Conservation (phyloP, 2,329 filamentous ascomycete species). For the Alternaria sp. region DNA sequence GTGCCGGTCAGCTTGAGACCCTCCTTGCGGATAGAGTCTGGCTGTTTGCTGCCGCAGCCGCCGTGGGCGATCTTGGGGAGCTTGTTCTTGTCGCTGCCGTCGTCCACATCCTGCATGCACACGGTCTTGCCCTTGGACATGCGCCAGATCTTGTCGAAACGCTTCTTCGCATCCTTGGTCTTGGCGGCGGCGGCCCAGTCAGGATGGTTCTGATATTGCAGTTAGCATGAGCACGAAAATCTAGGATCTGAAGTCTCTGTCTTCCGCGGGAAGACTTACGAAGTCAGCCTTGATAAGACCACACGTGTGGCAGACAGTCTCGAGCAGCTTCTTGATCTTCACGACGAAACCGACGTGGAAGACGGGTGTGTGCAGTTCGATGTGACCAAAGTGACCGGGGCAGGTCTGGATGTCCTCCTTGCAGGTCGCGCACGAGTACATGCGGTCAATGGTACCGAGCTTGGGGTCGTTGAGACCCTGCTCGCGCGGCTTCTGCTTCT, state of each 20-base stretch:
- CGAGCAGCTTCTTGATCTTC: slow-evolving; percentile 98
- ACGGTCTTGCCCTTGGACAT: slow-evolving; percentile 86
- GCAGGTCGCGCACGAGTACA: slow-evolving; percentile 95
- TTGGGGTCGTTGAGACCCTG: slow-evolving; percentile 94
- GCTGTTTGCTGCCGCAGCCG: slow-evolving; percentile 91
- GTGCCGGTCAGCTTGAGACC: slow-evolving; percentile 81
- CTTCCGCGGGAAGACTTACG: slow-evolving; percentile 78
- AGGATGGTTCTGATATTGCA: slow-evolving; percentile 66
- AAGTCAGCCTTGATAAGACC: slow-evolving; percentile 96
- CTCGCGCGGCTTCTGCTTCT: slow-evolving; percentile 85
- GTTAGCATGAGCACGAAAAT: slow-evolving; percentile 61
- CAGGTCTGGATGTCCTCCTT: slow-evolving; percentile 95
- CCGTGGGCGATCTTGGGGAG: slow-evolving; percentile 67
- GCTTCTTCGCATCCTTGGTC: slow-evolving; percentile 88
- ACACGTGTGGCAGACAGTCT: slow-evolving; percentile 99
- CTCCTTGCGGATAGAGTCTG: slow-evolving; percentile 79
- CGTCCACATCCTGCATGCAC: slow-evolving; percentile 79
- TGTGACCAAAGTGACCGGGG: slow-evolving; percentile 97
- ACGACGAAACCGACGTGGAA: slow-evolving; percentile 95
- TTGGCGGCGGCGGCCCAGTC: slow-evolving; percentile 82
- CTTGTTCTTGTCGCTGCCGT: slow-evolving; percentile 59
- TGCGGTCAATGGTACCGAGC: slow-evolving; percentile 93
- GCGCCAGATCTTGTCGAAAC: slow-evolving; percentile 91
- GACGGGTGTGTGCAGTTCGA: slow-evolving; percentile 94
- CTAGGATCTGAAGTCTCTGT: slow-evolving; percentile 56